Evolutionary conservation across 768 basidiomycete genomes (phyloP).

Genomic region (Tricholoma flavovirens): DNA sequence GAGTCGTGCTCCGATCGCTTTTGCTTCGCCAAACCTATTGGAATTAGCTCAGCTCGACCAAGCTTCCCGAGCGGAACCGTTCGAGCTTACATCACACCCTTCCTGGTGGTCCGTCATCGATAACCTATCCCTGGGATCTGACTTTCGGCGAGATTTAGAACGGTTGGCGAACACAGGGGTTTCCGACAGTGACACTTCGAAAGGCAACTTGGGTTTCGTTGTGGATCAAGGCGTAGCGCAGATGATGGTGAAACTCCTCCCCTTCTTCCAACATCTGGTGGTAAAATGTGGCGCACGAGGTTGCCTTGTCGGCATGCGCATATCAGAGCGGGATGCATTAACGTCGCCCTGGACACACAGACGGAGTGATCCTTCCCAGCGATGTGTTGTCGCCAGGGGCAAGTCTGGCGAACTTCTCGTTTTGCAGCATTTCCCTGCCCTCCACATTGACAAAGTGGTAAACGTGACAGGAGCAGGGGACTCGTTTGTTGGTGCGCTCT

Average conservation of each 20-base stretch:
- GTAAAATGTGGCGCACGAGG: slow-evolving; percentile 80
- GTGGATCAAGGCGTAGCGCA: slow-evolving; percentile 67
- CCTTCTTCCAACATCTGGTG: slow-evolving; percentile 78
- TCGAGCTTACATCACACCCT: slow-evolving; percentile 46
- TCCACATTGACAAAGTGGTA: slow-evolving; percentile 35
- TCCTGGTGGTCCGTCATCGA: slow-evolving; percentile 66
- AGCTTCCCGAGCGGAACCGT: slow-evolving; percentile 37
- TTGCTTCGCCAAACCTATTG: slow-evolving; percentile 78
- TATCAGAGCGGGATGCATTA: slow-evolving; percentile 29
- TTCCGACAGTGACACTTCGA: slow-evolving; percentile 32
- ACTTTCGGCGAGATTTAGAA: slow-evolving; percentile 63
- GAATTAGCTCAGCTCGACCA: slow-evolving; percentile 66
- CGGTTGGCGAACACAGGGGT: slow-evolving; percentile 46
- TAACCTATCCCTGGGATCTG: slow-evolving; percentile 55
- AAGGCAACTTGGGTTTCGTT: slow-evolving; percentile 55
- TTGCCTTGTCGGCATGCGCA: slow-evolving; percentile 56
- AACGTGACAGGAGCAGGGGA: slow-evolving; percentile 94
- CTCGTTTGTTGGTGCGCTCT: slow-evolving; percentile 76
- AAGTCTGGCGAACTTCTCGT: slow-evolving; percentile 45
- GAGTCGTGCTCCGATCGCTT: slow-evolving; percentile 48
- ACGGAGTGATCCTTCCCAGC: slow-evolving; percentile 38
- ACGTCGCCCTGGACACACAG: slow-evolving; percentile 47
- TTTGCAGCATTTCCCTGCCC: slow-evolving; percentile 69
- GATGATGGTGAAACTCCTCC: slow-evolving; percentile 77
- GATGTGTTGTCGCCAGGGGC: slow-evolving; percentile 49